Conservation (phyloP, 1,284 basidiomycete species). For the Stygiomarasmius scandens region DNA sequence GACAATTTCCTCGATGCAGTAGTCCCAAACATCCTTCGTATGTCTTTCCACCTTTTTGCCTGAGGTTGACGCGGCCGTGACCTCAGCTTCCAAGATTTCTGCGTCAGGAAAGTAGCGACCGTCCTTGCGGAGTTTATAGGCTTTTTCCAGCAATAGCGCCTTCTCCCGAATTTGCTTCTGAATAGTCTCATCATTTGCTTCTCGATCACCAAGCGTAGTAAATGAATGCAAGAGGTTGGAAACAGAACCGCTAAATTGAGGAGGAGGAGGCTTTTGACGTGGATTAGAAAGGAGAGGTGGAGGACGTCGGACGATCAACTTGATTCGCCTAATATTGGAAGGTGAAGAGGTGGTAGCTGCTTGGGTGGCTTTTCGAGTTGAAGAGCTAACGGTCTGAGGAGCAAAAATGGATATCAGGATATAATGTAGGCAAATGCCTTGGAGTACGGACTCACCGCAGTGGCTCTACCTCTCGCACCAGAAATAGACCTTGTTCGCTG, state of each 20-base stretch:
- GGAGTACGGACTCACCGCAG: neutral
- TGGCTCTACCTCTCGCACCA: neutral
- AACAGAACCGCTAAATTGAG: constrained; percentile 58
- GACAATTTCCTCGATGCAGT: constrained; percentile 50
- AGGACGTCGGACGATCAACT: constrained; percentile 69
- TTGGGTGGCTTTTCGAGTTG: constrained; percentile 21
- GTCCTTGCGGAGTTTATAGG: constrained; percentile 48
- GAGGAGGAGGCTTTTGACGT: constrained; percentile 58
- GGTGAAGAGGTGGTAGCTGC: constrained; percentile 27
- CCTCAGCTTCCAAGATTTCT: neutral
- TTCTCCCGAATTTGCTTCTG: constrained; percentile 50
- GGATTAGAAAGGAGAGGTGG: constrained; percentile 67
- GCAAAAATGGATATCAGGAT: neutral
- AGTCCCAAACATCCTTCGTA: constrained; percentile 54
- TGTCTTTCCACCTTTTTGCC: constrained; percentile 24
- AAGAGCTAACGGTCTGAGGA: constrained; percentile 23
- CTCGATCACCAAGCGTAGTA: constrained; percentile 48
- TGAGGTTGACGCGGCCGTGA: neutral
- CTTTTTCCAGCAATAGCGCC: constrained; percentile 54
- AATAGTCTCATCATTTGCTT: constrained; percentile 46
- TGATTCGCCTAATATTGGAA: constrained; percentile 55
- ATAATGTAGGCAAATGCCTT: too few relatives aligned
- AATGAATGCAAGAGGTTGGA: constrained; percentile 64
- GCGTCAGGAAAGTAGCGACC: constrained; percentile 23
- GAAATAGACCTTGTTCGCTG: neutral